Percentiles rank a stretch among this genome's conserved stretches.
Evolutionary conservation across 176 grass and related monocot species (phyloP).

Genomic region (Carex scoparia): DNA sequence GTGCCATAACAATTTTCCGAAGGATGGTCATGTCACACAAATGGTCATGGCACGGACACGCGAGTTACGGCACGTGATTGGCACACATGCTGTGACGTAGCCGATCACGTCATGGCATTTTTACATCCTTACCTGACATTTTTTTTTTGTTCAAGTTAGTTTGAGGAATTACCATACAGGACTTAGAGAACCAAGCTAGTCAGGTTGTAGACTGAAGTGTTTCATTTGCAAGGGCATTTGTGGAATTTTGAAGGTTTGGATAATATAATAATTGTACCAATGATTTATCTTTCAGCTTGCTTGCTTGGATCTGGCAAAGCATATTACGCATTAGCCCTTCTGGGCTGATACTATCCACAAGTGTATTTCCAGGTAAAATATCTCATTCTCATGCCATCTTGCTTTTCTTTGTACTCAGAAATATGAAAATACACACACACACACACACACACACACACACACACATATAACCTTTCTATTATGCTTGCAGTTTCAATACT

Average conservation of each 20-base stretch:
- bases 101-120: no score
- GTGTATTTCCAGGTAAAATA: constrained; percentile 39
- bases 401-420: neutral
- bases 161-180: neutral
- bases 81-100: no score
- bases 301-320: constrained; percentile 41
- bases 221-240: neutral
- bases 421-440: neutral
- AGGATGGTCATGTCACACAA: no score
- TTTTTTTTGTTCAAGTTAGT: neutral
- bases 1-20: no score
- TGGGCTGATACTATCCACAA: constrained; percentile 41
- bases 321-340: constrained; percentile 40
- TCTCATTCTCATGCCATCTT: neutral
- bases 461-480: neutral
- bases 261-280: neutral
- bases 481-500: constrained; percentile 43
- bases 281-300: constrained; percentile 31
- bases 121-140: no score
- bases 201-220: no score
- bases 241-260: neutral
- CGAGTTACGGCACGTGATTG: no score
- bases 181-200: no score
- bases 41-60: no score
- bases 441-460: no score